A percentile compares a stretch with the other conserved stretches of the same genome.
Evolutionary conservation across 352 stramenopile species (phyloP).

Genomic region (Globisporangium solare): DNA sequence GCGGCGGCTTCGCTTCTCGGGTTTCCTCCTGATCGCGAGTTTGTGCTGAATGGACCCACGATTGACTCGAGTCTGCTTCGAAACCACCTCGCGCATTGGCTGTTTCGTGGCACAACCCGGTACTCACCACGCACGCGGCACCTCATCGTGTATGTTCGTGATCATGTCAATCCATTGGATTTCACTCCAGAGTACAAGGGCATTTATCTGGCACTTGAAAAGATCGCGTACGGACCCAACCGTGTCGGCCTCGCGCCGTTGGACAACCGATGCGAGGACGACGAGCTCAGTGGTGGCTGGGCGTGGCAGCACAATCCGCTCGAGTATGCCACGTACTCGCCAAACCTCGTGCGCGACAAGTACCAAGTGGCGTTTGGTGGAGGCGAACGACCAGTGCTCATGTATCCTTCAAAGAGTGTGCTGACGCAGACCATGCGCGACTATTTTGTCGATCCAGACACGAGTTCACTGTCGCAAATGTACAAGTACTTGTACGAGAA

Average conservation of each 20-base stretch:
- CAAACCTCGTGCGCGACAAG: constrained; percentile 56
- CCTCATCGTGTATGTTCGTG: constrained; percentile 61
- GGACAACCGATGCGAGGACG: constrained; percentile 31
- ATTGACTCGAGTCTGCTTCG: constrained; percentile 65
- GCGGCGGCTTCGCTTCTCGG: constrained; percentile 32
- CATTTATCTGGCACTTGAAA: constrained; percentile 73
- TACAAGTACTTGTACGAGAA: constrained; percentile 61
- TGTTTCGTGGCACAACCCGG: constrained; percentile 67
- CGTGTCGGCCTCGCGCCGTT: constrained; percentile 62
- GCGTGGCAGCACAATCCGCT: constrained; percentile 76
- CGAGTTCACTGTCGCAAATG: constrained; percentile 45
- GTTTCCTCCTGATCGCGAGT: constrained; percentile 56
- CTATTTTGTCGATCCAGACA: constrained; percentile 47
- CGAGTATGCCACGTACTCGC: constrained; percentile 34
- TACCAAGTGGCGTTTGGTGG: constrained; percentile 51
- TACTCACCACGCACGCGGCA: constrained; percentile 68
- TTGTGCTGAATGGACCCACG: constrained; percentile 73
- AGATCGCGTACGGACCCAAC: constrained; percentile 64
- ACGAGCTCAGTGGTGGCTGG: constrained; percentile 61
- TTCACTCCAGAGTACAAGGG: constrained; percentile 40
- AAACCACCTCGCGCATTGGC: constrained; percentile 78
- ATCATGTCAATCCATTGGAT: constrained; percentile 21
- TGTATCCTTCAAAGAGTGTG: constrained; percentile 26
- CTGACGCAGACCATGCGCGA: constrained; percentile 61
- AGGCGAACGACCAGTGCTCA: constrained; percentile 45